Evolutionary conservation across 1,284 basidiomycete genomes (phyloP), one percentile per base, ranked within the genome.

Genomic region (Entoloma clypeatum): DNA sequence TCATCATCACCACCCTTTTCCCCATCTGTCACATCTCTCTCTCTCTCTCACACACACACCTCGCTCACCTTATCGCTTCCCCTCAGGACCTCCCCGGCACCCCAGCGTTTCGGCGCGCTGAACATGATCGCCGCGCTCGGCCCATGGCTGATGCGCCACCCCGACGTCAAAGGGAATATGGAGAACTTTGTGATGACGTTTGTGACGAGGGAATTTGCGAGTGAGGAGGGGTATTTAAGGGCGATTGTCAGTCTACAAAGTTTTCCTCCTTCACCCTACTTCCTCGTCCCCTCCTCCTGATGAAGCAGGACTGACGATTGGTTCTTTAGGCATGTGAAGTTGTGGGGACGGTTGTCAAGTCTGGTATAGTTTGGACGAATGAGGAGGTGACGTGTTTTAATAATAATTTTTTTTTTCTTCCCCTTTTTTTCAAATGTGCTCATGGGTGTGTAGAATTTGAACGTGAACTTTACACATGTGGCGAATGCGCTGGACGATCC

Each of bases 241-340:
- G 77, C 83, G 11, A 78, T 90, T 39, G 88, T 86, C 56, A 49
- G 82, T 74, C 13, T 11, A 6, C 25, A 33, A 27, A 34, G 41
- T 36, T 44, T 39, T 39, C 32, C 35, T 40, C 10, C 41, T 21
- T 7, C 39, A 39, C 36, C 25, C 13, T 28, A 33, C 6, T 18
- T 30, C 36, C 21, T 43, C 34, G 43, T 41, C 7, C 31, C 40
- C 28, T 34, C n/a, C 28, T 21, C 49, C 23, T 39, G 43, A 30
- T 50, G n/a, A n/a, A n/a, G n/a, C n/a, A n/a, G n/a, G n/a, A n/a
- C n/a, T n/a, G n/a, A n/a, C n/a, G n/a, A n/a, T n/a, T n/a, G n/a
- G n/a, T n/a, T n/a, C n/a, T n/a, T n/a, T n/a, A 89, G 86, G 86
- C 88, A 18, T 81, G 82, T 53, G 86, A 91, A 54, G 79, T 92